Conservation (phyloP, 306 rosid genomes). For the Quercus glauca region DNA sequence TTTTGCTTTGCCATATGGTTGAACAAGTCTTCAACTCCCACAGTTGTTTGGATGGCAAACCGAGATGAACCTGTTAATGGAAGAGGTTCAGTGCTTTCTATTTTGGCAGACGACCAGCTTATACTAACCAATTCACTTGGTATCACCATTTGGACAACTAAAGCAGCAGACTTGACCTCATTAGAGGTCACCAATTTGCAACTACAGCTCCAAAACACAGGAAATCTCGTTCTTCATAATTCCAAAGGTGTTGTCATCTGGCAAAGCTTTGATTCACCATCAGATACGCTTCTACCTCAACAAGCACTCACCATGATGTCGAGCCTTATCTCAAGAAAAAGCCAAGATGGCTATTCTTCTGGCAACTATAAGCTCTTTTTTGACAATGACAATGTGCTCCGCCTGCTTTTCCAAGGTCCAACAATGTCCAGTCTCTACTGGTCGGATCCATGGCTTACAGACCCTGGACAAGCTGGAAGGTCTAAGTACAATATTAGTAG, state of each 20-base stretch:
- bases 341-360: conserved; percentile 28
- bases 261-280: conserved; percentile 54
- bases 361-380: conserved; percentile 40
- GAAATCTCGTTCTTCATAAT: conserved; percentile 39
- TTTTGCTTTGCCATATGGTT: conserved; percentile 54
- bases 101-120: conserved; percentile 41
- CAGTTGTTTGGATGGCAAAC: conserved; percentile 59
- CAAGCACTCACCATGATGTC: conserved; percentile 28
- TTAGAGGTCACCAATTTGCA: background rate
- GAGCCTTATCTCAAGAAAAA: conserved; percentile 26
- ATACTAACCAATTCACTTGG: conserved; percentile 37
- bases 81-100: conserved; percentile 32
- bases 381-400: conserved; percentile 29
- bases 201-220: conserved; percentile 32
- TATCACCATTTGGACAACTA: conserved; percentile 35
- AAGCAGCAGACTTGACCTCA: background rate
- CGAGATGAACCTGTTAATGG: conserved; percentile 52
- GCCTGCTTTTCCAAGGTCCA: conserved; percentile 22
- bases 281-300: conserved; percentile 52
- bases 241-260: conserved; percentile 24
- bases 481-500: conserved; percentile 29
- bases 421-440: conserved; percentile 31
- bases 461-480: background rate
- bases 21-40: conserved; percentile 17
- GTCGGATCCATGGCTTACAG: conserved; percentile 13